Conservation (phyloP, 768 basidiomycete species). For the button mushroom (Agaricus bisporus) region DNA sequence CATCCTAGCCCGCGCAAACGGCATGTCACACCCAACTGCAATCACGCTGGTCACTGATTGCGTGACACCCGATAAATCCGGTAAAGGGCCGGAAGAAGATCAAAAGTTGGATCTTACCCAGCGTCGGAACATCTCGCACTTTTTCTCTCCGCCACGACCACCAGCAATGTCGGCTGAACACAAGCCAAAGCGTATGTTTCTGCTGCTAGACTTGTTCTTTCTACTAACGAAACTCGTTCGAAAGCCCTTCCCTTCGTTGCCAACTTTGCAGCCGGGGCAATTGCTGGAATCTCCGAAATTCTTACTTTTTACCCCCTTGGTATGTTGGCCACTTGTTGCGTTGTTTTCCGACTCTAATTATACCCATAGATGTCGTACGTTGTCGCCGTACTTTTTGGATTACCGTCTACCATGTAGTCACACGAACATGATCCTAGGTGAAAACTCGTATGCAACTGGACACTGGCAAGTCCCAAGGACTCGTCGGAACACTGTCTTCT, state of each 20-base stretch:
- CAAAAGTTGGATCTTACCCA: not conserved
- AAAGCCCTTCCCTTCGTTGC: constrained; percentile 79
- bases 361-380: constrained; percentile 67
- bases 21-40: too few species aligned
- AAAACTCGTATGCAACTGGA: constrained; percentile 99
- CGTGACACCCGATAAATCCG: constrained; percentile 6
- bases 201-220: constrained; percentile 15
- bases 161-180: constrained; percentile 3
- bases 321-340: constrained; percentile 28
- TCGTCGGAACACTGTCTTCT: constrained; percentile 75
- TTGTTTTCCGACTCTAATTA: not conserved
- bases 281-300: constrained; percentile 86
- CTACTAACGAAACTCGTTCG: not conserved
- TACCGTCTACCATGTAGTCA: not conserved
- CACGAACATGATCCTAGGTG: constrained; percentile 43
- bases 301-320: constrained; percentile 87
- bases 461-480: constrained; percentile 71
- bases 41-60: constrained; percentile 10
- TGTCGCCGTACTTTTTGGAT: constrained; percentile 24
- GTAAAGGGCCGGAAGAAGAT: not conserved
- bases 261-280: constrained; percentile 93
- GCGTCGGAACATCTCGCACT: not conserved
- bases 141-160: constrained; percentile 4
- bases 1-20: constrained; percentile 28
- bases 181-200: constrained; percentile 22